Conservation (phyloP, 768 basidiomycete species). For the Tremella yokohamensis region DNA sequence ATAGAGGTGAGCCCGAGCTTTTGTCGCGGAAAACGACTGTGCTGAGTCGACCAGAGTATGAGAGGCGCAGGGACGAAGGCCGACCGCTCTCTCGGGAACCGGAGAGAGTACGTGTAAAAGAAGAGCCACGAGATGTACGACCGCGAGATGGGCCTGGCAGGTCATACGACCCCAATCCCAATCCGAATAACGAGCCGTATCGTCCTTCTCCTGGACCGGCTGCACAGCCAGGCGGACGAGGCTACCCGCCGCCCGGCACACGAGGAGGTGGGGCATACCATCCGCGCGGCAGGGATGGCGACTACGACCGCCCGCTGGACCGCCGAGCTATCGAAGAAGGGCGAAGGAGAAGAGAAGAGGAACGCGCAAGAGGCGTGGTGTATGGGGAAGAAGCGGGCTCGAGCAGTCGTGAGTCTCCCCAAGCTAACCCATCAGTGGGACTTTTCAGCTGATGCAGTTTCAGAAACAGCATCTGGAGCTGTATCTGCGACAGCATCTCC, state of each 20-base stretch:
- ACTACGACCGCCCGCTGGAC: conserved; percentile 43
- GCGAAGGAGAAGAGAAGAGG: conserved; percentile 41
- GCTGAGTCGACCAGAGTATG: no score
- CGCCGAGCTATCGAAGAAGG: conserved; percentile 49
- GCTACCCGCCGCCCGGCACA: background rate
- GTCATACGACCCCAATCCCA: conserved; percentile 2
- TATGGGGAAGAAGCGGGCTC: conserved; percentile 24
- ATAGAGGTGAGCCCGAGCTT: background rate
- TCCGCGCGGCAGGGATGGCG: conserved; percentile 1
- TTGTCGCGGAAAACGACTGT: no score
- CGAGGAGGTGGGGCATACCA: background rate
- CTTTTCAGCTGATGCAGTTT: background rate
- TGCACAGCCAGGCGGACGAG: background rate
- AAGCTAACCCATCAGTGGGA: background rate
- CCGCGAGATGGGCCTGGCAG: background rate
- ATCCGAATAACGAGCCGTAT: conserved; percentile 1
- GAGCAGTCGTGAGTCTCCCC: background rate
- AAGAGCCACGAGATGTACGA: conserved; percentile 1
- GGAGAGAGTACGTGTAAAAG: background rate
- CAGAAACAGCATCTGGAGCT: background rate
- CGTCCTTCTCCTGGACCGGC: background rate
- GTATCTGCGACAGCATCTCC: conserved; percentile 17
- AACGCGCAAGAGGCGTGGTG: conserved; percentile 35
- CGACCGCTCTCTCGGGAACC: background rate
- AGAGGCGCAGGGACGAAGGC: background rate